Base-by-base conservation (phyloP, 352 stramenopile species). In the Blastocystis sp. region DNA sequence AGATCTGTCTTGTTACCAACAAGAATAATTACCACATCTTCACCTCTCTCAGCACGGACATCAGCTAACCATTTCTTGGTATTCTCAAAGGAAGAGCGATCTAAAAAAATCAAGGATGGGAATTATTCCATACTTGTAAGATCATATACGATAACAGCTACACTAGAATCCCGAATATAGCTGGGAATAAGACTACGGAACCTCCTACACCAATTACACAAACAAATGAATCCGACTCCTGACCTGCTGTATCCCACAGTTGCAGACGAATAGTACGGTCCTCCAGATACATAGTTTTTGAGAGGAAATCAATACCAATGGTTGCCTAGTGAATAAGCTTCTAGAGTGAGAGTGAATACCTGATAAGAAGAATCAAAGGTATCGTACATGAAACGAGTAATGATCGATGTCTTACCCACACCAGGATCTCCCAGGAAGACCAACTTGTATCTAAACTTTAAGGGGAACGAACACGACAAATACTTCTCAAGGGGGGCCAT, bases 1-100 rank as follows among this genome's bases (percentile, higher is more conserved):
- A 99, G 95, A 92, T 99, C 97, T 53, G 97, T 99, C 93, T 99
- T 99, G 92, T 99, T 99, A 76, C 97, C 97, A 48, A 99, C 97
- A 9, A 99, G 92, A 92, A 98, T 98, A 93, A 99, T 98, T 53
- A 99, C 95, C 35, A 99, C 97, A 91, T 99, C 96, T 89, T 98
- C 97, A 54, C 97, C 97, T 81, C 97, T 93, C 91, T 99, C 97
- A 51, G 94, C 96, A 57, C 97, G 94, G 44, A 99, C 96, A 90
- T 99, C 97, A 91, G 98, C 96, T 40, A 99, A 97, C 97, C 97
- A 99, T 91, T 99, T 99, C 89, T 94, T 94, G 56, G 96, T 98
- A 92, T 99, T 99, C 24, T 98, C 91, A 91, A 99, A 99, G 0
- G 95, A 98, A 62, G 95, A 95, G 53, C 96, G 94, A 91, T 98